Conservation (phyloP, 2,329 filamentous ascomycete species). For the Bipolaris sorokiniana region DNA sequence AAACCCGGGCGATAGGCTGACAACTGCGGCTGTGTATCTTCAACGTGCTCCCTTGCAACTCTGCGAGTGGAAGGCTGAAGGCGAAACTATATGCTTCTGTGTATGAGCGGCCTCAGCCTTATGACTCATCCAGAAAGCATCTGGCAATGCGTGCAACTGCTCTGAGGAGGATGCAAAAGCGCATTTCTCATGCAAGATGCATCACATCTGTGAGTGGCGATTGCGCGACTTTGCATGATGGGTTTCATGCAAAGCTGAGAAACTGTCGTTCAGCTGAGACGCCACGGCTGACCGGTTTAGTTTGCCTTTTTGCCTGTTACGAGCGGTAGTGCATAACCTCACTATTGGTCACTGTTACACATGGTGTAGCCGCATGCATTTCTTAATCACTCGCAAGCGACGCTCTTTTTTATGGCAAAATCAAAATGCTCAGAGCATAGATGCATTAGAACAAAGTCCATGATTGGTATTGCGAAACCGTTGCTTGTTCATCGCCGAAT, state of each 20-base stretch:
- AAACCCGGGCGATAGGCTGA: background rate
- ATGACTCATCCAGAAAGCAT: background rate
- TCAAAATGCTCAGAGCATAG: background rate
- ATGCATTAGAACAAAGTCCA: no score
- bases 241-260: background rate
- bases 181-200: background rate
- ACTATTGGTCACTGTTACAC: background rate
- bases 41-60: background rate
- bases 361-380: background rate
- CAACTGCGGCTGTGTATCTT: background rate
- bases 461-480: background rate
- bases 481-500: background rate
- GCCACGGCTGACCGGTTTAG: background rate
- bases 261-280: constrained; percentile 1
- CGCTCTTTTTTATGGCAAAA: background rate
- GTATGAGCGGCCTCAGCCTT: constrained; percentile 12
- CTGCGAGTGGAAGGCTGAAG: constrained; percentile 8
- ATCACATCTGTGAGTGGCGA: background rate
- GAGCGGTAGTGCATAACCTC: background rate
- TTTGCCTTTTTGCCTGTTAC: constrained; percentile 11
- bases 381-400: background rate
- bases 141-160: background rate
- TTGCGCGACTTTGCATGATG: background rate
- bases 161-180: background rate
- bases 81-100: background rate